phyloP scores from a whole-genome alignment of 306 rosid species.

The Dicorynia guianensis region DNA sequence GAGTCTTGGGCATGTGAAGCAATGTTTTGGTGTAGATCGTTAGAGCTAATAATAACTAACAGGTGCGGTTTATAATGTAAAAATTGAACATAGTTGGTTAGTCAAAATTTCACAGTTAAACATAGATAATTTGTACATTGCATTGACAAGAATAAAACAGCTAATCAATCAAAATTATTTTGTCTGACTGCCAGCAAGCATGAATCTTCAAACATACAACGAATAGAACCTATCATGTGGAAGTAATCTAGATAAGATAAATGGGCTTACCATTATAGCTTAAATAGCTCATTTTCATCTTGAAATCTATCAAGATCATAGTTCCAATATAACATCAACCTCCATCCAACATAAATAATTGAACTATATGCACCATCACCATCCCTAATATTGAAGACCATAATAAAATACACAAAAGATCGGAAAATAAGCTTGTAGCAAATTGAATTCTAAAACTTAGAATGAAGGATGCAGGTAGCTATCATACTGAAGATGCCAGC shows the following conservation, averaged over 20 bases:
- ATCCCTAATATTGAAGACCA: no score
- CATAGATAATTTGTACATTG: background rate
- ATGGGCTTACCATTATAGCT: constrained; percentile 19
- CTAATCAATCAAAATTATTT: constrained; percentile 31
- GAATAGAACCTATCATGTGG: background rate
- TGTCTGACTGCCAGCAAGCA: background rate
- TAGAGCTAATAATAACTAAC: constrained; percentile 1
- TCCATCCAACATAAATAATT: background rate
- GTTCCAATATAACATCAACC: background rate
- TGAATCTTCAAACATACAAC: background rate
- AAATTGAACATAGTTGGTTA: background rate
- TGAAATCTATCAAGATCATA: background rate
- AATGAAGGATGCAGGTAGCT: constrained; percentile 20
- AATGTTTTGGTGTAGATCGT: constrained; percentile 19
- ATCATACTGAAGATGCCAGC: constrained; percentile 76
- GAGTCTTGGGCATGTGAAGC: constrained; percentile 12
- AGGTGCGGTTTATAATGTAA: background rate
- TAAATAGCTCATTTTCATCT: constrained; percentile 25
- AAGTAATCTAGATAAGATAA: constrained; percentile 2
- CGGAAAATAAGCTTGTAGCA: background rate
- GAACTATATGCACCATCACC: constrained; percentile 9
- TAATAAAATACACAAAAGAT: background rate
- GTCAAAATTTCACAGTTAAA: background rate
- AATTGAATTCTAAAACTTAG: constrained; percentile 22
- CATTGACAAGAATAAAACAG: constrained; percentile 3